Conservation (phyloP, 2,329 filamentous ascomycete species). For the Polytolypa hystricis region DNA sequence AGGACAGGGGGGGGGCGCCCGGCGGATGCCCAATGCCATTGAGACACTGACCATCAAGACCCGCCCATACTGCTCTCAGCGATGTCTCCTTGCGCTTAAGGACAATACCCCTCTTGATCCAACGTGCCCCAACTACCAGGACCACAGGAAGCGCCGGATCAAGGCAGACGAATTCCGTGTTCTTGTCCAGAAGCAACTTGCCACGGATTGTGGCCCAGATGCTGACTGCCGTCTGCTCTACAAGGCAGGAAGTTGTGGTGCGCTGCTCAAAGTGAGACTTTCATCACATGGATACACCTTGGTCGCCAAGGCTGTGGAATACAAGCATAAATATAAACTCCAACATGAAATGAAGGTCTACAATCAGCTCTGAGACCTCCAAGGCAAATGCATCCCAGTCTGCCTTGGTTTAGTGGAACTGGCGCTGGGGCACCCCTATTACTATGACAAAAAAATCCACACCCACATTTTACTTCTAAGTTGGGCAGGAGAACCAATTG, state of each 20-base stretch:
- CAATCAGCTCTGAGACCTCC: constrained; percentile 2
- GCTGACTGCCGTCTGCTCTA: constrained; percentile 7
- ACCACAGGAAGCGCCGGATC: constrained; percentile 1
- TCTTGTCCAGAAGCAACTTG: constrained; percentile 5
- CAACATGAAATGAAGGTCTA: constrained; percentile 2
- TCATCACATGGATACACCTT: constrained; percentile 7
- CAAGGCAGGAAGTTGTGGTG: constrained; percentile 5
- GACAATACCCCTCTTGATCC: constrained; percentile 2
- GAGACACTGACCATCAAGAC: background rate
- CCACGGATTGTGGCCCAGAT: constrained; percentile 4
- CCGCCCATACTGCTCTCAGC: constrained; percentile 7
- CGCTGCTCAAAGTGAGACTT: constrained; percentile 6
- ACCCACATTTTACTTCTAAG: constrained; percentile 6
- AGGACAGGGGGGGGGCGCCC: background rate
- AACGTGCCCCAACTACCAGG: constrained; percentile 5
- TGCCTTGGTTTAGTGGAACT: constrained; percentile 1
- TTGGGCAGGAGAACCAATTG: constrained; percentile 4
- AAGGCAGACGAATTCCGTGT: constrained; percentile 1
- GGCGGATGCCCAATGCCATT: background rate
- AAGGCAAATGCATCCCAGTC: constrained; percentile 3
- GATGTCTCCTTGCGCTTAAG: constrained; percentile 6
- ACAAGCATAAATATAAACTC: background rate
- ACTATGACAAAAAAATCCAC: constrained; percentile 2
- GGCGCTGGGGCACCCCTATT: background rate
- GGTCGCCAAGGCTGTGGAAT: constrained; percentile 2